A percentile compares a stretch with the other conserved stretches of the same genome.
Evolutionary conservation across 495 filamentous ascomycete species (phyloP).

Genomic region (Extremus antarcticus): DNA sequence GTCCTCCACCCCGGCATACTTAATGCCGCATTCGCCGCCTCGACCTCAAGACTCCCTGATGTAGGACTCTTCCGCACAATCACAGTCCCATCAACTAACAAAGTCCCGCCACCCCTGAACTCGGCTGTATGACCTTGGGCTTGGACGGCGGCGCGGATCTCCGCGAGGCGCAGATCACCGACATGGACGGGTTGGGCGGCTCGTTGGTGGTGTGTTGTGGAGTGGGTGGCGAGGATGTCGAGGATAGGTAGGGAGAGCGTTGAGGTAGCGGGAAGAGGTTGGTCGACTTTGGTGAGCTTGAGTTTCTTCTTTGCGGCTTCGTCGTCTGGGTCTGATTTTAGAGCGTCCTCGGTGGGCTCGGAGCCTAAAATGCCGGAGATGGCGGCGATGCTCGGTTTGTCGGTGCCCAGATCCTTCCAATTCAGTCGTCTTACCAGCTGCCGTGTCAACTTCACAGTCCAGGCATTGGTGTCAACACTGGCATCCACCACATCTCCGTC

Average conservation of each 20-base stretch:
- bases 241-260: slow-evolving; percentile 47
- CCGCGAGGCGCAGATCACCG: slow-evolving; percentile 81
- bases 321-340: slow-evolving; percentile 23
- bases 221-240: slow-evolving; percentile 70
- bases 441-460: slow-evolving; percentile 83
- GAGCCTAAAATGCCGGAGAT: slow-evolving; percentile 54
- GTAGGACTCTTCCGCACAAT: slow-evolving; percentile 72
- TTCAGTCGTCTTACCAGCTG: slow-evolving; percentile 69
- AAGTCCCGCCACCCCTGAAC: slow-evolving; percentile 84
- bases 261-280: slow-evolving; percentile 20
- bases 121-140: slow-evolving; percentile 75
- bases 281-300: slow-evolving; percentile 32
- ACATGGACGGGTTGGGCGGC: slow-evolving; percentile 86
- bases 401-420: slow-evolving; percentile 70
- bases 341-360: slow-evolving; percentile 23
- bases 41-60: slow-evolving; percentile 79
- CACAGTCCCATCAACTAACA: slow-evolving; percentile 78
- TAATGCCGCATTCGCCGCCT: slow-evolving; percentile 33
- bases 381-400: slow-evolving; percentile 52
- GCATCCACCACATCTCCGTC: slow-evolving; percentile 67
- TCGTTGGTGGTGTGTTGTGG: slow-evolving; percentile 38
- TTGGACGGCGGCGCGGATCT: slow-evolving; percentile 75
- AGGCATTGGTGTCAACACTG: slow-evolving; percentile 95
- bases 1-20: slow-evolving; percentile 31
- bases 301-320: slow-evolving; percentile 57